Evolutionary conservation across 1,284 basidiomycete species (phyloP).

Genomic region (Ceratobasidium sp.): DNA sequence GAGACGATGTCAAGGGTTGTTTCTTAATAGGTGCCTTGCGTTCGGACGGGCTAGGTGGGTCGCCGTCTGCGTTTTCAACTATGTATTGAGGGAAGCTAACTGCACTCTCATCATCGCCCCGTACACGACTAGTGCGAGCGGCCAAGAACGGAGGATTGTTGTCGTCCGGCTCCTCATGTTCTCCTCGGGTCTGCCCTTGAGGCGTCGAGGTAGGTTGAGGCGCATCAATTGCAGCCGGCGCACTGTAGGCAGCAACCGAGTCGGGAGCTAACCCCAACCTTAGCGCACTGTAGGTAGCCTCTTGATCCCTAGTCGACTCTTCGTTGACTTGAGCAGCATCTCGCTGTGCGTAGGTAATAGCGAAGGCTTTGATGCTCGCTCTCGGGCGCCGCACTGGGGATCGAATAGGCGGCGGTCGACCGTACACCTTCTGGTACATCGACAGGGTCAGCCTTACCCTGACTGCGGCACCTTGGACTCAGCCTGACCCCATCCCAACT

Average conservation of each 20-base stretch:
- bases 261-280: neutral
- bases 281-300: neutral
- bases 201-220: too few relatives aligned
- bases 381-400: neutral
- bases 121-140: neutral
- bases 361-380: too few relatives aligned
- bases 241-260: neutral
- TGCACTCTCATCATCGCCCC: neutral
- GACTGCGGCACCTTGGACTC: neutral
- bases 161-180: neutral
- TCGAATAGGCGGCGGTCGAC: neutral
- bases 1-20: neutral
- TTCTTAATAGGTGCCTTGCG: neutral
- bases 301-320: neutral
- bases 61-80: neutral
- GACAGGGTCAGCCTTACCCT: neutral
- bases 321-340: neutral
- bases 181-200: neutral
- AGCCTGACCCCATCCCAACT: neutral
- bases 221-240: neutral
- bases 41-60: too few relatives aligned
- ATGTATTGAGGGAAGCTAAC: neutral
- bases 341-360: neutral
- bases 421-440: neutral
- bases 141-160: neutral